Base-by-base conservation (phyloP, 1,139 yeast genomes). In the Suhomyces bokatorum region DNA sequence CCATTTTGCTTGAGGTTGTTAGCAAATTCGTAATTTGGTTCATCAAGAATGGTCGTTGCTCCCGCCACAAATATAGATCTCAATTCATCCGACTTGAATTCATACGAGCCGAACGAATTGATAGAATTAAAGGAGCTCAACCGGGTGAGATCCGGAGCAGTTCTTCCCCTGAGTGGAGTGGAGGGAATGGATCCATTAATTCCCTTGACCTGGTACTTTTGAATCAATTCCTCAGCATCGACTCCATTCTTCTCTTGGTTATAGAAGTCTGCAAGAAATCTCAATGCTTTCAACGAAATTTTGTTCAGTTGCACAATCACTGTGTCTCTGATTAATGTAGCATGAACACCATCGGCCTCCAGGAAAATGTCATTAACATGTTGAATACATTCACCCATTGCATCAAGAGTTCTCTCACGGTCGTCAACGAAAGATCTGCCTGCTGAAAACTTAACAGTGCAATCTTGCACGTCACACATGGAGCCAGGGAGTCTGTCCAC, bases 401-500 rank as follows among this genome's bases (percentile, higher is more conserved):
- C 77, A 42, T 82, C 77, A 34, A 77, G 67, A 39, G 83, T 81
- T 53, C 95, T 76, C 41, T 83, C 88, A 28, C 75, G 71, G 55
- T 87, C 91, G 39, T 85, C 90, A 12, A 62, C 57, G 31, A 65
- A 60, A 6, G 83, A 80, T 39, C 73, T 67, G 34, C 87, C 91
- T 0, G 91, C 83, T 53, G 85, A 86, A 59, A 90, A 83, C 46
- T 85, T 75, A 35, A 90, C 75, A 31, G 89, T 82, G 39, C 91
- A 82, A 49, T 89, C 96, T 49, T 86, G 87, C 35, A 78, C 73
- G 52, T 85, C 87, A 45, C 85, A 76, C 52, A 78, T 78, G 0
- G 95, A 81, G 0, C 95, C 95, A 0, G 96, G 95, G 32, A 88
- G 67, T 54, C 97, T 76, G 57, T 88, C 97, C 28, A 80, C 79